Conservation (phyloP, 805 yeast genomes). For the Priceomyces haplophilus region DNA sequence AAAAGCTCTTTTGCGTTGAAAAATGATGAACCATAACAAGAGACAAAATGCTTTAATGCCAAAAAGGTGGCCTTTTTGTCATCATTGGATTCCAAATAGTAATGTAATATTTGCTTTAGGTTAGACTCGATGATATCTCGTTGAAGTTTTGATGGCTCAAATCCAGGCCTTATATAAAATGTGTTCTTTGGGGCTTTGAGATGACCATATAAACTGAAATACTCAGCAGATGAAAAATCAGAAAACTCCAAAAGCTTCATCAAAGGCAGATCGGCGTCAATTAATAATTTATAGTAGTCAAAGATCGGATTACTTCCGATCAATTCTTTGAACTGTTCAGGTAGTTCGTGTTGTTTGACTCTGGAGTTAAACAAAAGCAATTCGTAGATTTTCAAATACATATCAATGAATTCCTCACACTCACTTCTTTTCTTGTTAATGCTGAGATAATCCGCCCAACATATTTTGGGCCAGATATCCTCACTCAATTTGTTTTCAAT, state of each 20-base stretch:
- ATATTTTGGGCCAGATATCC: constrained; percentile 33
- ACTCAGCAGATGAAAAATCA: constrained; percentile 37
- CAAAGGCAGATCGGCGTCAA: not conserved
- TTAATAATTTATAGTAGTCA: not conserved
- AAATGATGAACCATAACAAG: constrained; percentile 18
- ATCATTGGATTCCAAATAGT: constrained; percentile 12
- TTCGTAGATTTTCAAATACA: constrained; percentile 35
- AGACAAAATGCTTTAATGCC: constrained; percentile 29
- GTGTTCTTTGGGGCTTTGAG: constrained; percentile 20
- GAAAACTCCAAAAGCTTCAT: constrained; percentile 15
- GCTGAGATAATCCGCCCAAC: constrained; percentile 37
- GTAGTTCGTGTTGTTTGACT: not conserved
- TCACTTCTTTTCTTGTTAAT: constrained; percentile 25
- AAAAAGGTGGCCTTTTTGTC: constrained; percentile 9
- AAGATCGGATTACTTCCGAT: constrained; percentile 3
- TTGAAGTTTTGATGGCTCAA: not conserved
- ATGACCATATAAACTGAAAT: constrained; percentile 18
- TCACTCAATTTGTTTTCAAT: constrained; percentile 28
- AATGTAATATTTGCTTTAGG: constrained; percentile 16
- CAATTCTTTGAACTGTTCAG: not conserved
- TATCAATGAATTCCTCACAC: constrained; percentile 22
- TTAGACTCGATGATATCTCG: constrained; percentile 5
- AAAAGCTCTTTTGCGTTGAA: constrained; percentile 26
- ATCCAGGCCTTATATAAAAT: constrained; percentile 13
- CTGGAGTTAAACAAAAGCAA: constrained; percentile 15